Evolutionary conservation across 2,329 filamentous ascomycete species (phyloP).

Genomic region (Phialophora expanda): DNA sequence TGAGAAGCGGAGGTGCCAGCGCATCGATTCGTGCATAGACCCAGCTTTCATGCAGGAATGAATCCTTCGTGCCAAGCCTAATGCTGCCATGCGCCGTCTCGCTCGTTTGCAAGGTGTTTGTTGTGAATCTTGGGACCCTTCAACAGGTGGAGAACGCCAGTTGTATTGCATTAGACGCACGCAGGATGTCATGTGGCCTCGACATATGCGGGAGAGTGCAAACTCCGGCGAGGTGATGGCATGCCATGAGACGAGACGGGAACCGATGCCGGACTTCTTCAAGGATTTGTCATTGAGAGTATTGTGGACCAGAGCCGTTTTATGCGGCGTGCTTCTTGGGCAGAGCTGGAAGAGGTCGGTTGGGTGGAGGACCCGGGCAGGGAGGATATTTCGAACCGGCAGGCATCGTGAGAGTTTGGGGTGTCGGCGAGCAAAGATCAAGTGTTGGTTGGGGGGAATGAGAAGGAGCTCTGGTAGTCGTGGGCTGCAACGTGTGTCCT

Average conservation of each 20-base stretch:
- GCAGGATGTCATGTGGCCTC: conserved; percentile 26
- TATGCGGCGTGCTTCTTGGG: conserved; percentile 35
- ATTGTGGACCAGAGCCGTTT: neutral
- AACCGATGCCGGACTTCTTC: neutral
- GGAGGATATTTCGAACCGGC: conserved; percentile 42
- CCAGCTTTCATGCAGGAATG: conserved; percentile 19
- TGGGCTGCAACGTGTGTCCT: neutral
- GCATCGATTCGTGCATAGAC: conserved; percentile 26
- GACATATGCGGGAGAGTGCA: neutral
- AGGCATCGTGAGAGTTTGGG: conserved; percentile 39
- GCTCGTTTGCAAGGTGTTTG: conserved; percentile 1
- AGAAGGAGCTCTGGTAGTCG: neutral
- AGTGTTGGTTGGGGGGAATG: neutral
- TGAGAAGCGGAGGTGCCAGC: conserved; percentile 31
- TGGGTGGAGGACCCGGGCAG: conserved; percentile 43
- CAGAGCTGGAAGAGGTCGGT: conserved; percentile 42
- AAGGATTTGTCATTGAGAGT: neutral
- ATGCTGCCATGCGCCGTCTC: neutral
- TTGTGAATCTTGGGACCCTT: conserved; percentile 13
- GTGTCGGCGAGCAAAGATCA: conserved; percentile 14
- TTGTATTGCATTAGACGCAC: conserved; percentile 18
- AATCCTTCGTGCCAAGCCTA: conserved; percentile 25
- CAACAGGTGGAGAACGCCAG: conserved; percentile 11
- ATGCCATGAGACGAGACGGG: neutral
- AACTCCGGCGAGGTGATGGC: neutral